These are phyloP conservation scores for Coemansia guatemalensis DNA, from an alignment of 192 early-diverging fungal genomes.

Conservation along the genomic window DNA sequence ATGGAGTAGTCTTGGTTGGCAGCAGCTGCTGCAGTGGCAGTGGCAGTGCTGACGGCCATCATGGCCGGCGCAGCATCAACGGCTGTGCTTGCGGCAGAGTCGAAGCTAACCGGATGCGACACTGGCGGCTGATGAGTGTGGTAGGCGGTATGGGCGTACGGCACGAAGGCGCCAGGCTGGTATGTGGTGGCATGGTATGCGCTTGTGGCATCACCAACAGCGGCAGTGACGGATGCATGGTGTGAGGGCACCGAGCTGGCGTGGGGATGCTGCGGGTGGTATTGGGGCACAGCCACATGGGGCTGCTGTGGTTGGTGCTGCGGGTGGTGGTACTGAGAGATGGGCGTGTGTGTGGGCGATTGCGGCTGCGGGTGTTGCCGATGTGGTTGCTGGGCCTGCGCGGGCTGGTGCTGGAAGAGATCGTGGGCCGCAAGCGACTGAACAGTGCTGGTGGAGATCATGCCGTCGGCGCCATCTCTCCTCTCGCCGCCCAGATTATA, in stretches of 20 bases:
- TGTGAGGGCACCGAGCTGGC: conserved; percentile 15
- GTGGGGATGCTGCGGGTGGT: conserved; percentile 27
- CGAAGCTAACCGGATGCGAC: conserved; percentile 13
- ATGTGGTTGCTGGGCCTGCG: conserved; percentile 15
- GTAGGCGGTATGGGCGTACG: conserved; percentile 34
- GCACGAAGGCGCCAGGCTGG: conserved; percentile 18
- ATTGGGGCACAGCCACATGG: conserved; percentile 30
- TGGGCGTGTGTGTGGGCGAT: conserved; percentile 2
- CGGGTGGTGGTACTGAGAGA: conserved; percentile 15
- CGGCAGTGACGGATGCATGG: conserved; percentile 9
- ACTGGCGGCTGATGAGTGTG: conserved; percentile 20
- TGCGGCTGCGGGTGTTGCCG: conserved; percentile 16
- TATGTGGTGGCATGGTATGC: conserved; percentile 12
- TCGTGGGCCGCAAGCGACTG: conserved; percentile 32
- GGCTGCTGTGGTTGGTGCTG: conserved; percentile 15
- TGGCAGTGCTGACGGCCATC: conserved; percentile 2
- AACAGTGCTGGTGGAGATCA: conserved; percentile 12
- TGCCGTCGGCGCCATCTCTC: conserved; percentile 23
- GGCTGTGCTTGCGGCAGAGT: not conserved
- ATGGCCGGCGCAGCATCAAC: conserved; percentile 19
- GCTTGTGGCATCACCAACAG: conserved; percentile 3
- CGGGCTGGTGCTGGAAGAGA: conserved; percentile 37
- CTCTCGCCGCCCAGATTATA: conserved; percentile 33
- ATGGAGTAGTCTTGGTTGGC: conserved; percentile 34
- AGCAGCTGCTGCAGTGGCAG: too few species aligned